Evolutionary conservation across 768 basidiomycete species (phyloP), one percentile per base, ranked within the genome.

Genomic region (Coprinopsis sp.): DNA sequence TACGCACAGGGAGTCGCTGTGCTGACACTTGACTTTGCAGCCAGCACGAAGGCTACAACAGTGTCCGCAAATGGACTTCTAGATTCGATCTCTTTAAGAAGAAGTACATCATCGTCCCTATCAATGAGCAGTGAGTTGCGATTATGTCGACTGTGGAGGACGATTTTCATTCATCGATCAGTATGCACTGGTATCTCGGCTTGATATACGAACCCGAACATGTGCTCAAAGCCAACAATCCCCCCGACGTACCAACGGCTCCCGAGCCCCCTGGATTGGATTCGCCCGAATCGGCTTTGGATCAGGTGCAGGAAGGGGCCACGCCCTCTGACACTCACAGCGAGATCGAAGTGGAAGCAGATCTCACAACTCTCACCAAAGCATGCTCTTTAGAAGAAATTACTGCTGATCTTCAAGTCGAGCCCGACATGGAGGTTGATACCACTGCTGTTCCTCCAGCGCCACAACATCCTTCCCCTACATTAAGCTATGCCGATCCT

Each of bases 181-280:
- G 95, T 56, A 65, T 91, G 34, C 96, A 99, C 66, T 98, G 96
- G 96, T 98, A 96, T 64, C 78, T 98, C 31, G 94, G 91, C 13
- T 82, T 98, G 51, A 95, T 99, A 54, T 86, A 81, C 62, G 82
- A 86, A 49, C 95, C 96, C 1, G 81, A 79, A 44, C 87, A 59
- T 51, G 63, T 74, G 28, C 71, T 81, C 11, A 69, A 21, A 27
- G 37, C 39, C 40, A 23, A n/a, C 18, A n/a, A 19, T 29, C 23
- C 36, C 18, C 19, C 38, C 37, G 13, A 22, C 24, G 4, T 33
- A 18, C 46, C 24, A 28, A 38, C 25, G 14, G 40, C 21, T 21
- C 6, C 27, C 33, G 23, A 19, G 39, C 27, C 14, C 3, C 18
- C 13, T 14, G 30, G 10, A 12, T 14, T 14, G 29, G 44, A 19